phyloP scores from a whole-genome alignment of 2,329 filamentous ascomycete genomes.

The Venturia effusa region DNA sequence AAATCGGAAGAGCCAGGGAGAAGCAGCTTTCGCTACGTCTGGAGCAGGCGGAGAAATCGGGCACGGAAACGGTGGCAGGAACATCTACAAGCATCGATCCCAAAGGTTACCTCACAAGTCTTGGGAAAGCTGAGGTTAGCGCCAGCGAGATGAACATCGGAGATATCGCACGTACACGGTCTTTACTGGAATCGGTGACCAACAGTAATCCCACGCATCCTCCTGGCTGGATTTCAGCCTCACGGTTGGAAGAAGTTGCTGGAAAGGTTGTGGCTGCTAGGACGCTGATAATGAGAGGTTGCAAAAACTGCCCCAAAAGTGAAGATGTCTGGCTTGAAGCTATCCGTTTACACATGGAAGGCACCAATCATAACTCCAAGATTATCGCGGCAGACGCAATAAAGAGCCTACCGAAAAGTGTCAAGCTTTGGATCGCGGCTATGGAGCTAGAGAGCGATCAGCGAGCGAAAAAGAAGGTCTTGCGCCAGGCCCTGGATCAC shows the following conservation, averaged over 20 bases:
- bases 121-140: conserved; percentile 70
- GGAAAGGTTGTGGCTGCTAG: conserved; percentile 84
- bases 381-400: conserved; percentile 91
- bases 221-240: conserved; percentile 91
- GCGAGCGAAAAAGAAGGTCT: conserved; percentile 81
- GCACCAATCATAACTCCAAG: conserved; percentile 80
- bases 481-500: conserved; percentile 82
- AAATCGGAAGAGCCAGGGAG: conserved; percentile 91
- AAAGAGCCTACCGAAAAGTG: conserved; percentile 79
- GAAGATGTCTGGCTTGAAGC: conserved; percentile 96
- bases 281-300: conserved; percentile 78
- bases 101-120: conserved; percentile 87
- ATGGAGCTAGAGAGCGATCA: conserved; percentile 82
- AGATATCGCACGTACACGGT: conserved; percentile 87
- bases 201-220: conserved; percentile 94
- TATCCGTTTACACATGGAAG: conserved; percentile 64
- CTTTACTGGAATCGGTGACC: conserved; percentile 90
- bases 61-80: conserved; percentile 59
- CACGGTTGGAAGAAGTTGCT: conserved; percentile 82
- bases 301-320: conserved; percentile 82
- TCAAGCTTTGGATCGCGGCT: conserved; percentile 86
- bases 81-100: conserved; percentile 88
- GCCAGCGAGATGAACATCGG: conserved; percentile 78
- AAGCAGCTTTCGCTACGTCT: conserved; percentile 92
- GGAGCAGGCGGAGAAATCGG: conserved; percentile 72